phyloP scores from a whole-genome alignment of 345 rosid species.

The Carallia brachiata region DNA sequence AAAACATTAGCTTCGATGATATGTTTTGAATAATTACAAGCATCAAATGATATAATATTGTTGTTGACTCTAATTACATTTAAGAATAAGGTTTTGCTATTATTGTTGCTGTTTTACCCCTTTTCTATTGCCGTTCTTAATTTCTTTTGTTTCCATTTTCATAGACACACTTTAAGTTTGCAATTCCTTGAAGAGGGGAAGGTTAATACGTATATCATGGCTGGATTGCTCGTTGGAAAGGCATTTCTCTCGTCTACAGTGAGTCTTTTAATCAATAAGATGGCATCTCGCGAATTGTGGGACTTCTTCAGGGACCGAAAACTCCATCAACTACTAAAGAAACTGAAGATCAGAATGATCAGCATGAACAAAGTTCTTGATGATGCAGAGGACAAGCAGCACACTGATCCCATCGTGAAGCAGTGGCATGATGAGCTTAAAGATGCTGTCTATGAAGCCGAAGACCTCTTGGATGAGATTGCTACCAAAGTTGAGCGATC shows the following conservation, averaged over 20 bases:
- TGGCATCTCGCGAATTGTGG: not conserved
- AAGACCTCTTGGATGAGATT: conserved; percentile 25
- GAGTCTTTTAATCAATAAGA: not conserved
- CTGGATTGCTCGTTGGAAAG: not conserved
- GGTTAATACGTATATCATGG: not conserved
- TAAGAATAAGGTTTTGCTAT: too few species aligned
- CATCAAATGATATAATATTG: too few species aligned
- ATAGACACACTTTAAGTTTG: too few species aligned
- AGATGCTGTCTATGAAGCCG: conserved; percentile 22
- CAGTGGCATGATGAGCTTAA: conserved; percentile 20
- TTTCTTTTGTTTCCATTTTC: too few species aligned
- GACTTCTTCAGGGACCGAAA: conserved; percentile 11
- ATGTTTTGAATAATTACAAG: too few species aligned
- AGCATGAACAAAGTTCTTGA: conserved; percentile 10
- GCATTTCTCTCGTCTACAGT: conserved; percentile 12
- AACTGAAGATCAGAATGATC: not conserved
- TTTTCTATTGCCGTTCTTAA: too few species aligned
- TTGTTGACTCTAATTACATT: too few species aligned
- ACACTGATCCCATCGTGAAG: not conserved
- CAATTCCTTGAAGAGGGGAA: too few species aligned
- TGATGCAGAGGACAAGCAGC: conserved; percentile 25
- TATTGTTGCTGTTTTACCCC: too few species aligned
- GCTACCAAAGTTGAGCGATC: not conserved
- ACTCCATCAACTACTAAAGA: not conserved
- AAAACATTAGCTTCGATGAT: too few species aligned